These are phyloP conservation scores for Boletus coccyginus DNA, from an alignment of 768 basidiomycete species.

Conservation along the genomic window DNA sequence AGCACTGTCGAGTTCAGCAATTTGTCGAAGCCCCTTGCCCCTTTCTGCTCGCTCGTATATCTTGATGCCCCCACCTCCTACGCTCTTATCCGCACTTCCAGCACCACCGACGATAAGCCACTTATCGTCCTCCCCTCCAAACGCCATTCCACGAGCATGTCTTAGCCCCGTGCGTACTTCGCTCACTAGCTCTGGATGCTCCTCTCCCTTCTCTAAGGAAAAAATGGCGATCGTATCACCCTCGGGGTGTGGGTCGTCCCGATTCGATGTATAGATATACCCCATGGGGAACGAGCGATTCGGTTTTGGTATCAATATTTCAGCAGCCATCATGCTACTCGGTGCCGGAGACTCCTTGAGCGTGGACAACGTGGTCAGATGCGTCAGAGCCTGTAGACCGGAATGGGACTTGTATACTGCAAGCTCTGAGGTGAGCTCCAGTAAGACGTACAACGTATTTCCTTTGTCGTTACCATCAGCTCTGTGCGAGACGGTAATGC, in stretches of 20 bases:
- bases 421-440: slow-evolving; percentile 62
- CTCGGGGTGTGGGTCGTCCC: slow-evolving; percentile 64
- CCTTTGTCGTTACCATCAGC: slow-evolving; percentile 36
- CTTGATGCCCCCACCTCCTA: slow-evolving; percentile 67
- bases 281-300: slow-evolving; percentile 50
- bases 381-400: slow-evolving; percentile 38
- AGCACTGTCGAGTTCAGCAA: slow-evolving; percentile 41
- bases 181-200: slow-evolving; percentile 46
- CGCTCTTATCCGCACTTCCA: slow-evolving; percentile 43
- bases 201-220: slow-evolving; percentile 43
- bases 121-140: slow-evolving; percentile 58
- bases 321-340: slow-evolving; percentile 60
- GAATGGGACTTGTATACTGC: slow-evolving; percentile 53
- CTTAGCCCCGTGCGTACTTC: slow-evolving; percentile 69
- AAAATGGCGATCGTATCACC: slow-evolving; percentile 77
- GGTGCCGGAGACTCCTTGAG: slow-evolving; percentile 46
- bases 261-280: slow-evolving; percentile 72
- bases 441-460: slow-evolving; percentile 59
- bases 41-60: slow-evolving; percentile 64
- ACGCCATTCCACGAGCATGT: slow-evolving; percentile 66
- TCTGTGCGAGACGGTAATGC: not conserved
- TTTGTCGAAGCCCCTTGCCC: slow-evolving; percentile 50
- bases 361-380: slow-evolving; percentile 41
- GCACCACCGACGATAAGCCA: slow-evolving; percentile 67
- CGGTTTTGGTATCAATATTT: slow-evolving; percentile 59